Base-by-base conservation (phyloP, 257 asterid species). In the Thymus quinquecostatus region DNA sequence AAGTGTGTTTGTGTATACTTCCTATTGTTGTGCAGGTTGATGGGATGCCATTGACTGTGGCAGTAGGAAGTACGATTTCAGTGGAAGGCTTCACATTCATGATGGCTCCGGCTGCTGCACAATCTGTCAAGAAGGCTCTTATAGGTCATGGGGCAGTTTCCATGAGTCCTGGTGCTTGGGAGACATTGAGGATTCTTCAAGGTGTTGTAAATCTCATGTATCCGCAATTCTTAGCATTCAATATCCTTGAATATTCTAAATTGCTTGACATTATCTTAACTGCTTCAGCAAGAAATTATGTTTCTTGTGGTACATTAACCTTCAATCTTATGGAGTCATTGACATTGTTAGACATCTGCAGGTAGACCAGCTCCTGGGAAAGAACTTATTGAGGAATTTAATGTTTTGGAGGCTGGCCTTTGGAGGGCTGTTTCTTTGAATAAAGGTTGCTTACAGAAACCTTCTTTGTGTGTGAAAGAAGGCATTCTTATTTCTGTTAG, bases 301-400 rank as follows among this genome's bases (percentile, higher is more conserved):
- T 53, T 58, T 43, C 49, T 38, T 51, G 33, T 34, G 54, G 62
- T 65, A 36, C 44, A 45, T 38, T 74, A 28, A 47, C 34, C 33
- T 30, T 71, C 58, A 13, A 51, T 55, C 34, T 36, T 38, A 13
- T 64, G 66, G 38, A 8, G 10, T 64, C 67, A 62, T 36, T 75
- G 10, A 74, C 67, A 12, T 48, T 51, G 72, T 57, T 67, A 50
- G 57, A 76, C 71, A 77, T 68, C 72, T 81, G 80, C 90, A 91
- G 96, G 98, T 74, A 86, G 95, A 67, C 98, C 98, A 50, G 89
- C 92, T 76, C 96, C 97, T 56, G 97, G 89, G 50, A 86, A 87
- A 82, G 98, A 93, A 84, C 92, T 94, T 62, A 89, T 96, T 0
- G 91, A 87, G 32, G 98, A 94, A 77, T 94, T 81, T 76, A 91